Percentiles rank a stretch among this genome's conserved stretches.
Conservation (phyloP, 495 filamentous ascomycete species). For the Podospora sp. region DNA sequence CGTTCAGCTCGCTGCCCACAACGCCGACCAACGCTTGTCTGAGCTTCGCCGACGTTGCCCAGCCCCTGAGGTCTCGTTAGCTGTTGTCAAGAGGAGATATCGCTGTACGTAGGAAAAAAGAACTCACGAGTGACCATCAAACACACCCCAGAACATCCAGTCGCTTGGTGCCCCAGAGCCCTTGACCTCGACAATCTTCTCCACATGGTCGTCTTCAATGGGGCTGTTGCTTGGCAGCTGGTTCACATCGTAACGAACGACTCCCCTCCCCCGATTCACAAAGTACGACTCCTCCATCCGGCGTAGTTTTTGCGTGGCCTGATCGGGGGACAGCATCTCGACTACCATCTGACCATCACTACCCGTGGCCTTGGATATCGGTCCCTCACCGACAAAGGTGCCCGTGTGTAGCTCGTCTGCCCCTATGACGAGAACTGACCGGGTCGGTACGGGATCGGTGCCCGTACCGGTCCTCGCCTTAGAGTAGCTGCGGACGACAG, state of each 20-base stretch:
- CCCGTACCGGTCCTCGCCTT: slow-evolving; percentile 18
- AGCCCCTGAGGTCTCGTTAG: slow-evolving; percentile 65
- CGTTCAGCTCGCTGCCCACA: slow-evolving; percentile 92
- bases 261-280: slow-evolving; percentile 86
- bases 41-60: slow-evolving; percentile 97
- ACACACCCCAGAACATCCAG: slow-evolving; percentile 99
- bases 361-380: slow-evolving; percentile 83
- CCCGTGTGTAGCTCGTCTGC: slow-evolving; percentile 83
- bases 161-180: slow-evolving; percentile 65
- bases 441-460: slow-evolving; percentile 33
- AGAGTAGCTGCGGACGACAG: slow-evolving; percentile 32
- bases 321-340: slow-evolving; percentile 95
- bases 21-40: slow-evolving; percentile 88
- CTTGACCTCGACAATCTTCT: slow-evolving; percentile 83
- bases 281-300: slow-evolving; percentile 88
- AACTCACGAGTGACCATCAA: slow-evolving; percentile 90
- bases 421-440: slow-evolving; percentile 71
- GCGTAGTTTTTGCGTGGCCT: slow-evolving; percentile 86
- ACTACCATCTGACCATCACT: slow-evolving; percentile 75
- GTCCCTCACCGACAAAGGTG: slow-evolving; percentile 75
- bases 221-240: slow-evolving; percentile 95
- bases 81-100: slow-evolving; percentile 3
- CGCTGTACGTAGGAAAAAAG: background rate
- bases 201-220: slow-evolving; percentile 96
- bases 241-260: slow-evolving; percentile 93